Conservation (phyloP, 2,329 filamentous ascomycete species). For the Trichoderma guizhouense region DNA sequence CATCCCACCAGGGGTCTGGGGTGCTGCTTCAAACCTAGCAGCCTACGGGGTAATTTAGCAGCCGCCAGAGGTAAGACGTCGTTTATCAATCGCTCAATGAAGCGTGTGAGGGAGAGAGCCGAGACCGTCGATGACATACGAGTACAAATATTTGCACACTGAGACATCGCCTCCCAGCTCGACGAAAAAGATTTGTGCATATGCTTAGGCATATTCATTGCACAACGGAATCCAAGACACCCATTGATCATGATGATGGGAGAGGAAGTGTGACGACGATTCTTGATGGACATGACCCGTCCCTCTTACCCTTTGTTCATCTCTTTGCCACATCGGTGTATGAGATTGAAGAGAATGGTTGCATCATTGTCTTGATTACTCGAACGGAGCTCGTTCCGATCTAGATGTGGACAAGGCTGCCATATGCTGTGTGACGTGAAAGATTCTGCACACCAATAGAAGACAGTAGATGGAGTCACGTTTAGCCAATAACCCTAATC, state of each 20-base stretch:
- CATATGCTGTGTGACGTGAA: slow-evolving; percentile 2
- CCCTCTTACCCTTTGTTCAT: neutral
- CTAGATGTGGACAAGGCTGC: neutral
- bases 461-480: neutral
- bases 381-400: neutral
- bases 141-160: neutral
- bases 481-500: neutral
- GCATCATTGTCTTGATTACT: neutral
- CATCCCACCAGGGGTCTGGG: neutral
- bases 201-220: neutral
- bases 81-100: neutral
- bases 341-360: neutral
- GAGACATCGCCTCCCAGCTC: neutral
- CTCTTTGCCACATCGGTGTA: neutral
- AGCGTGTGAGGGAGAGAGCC: neutral
- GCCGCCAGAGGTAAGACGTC: neutral
- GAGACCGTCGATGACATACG: neutral
- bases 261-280: neutral
- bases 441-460: neutral
- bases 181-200: neutral
- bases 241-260: neutral
- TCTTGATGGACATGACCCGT: neutral
- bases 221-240: neutral
- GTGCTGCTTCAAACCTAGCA: neutral
- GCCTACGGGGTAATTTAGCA: neutral